Conservation (phyloP, 2,329 filamentous ascomycete genomes). For the Aspergillus eucalypticola region DNA sequence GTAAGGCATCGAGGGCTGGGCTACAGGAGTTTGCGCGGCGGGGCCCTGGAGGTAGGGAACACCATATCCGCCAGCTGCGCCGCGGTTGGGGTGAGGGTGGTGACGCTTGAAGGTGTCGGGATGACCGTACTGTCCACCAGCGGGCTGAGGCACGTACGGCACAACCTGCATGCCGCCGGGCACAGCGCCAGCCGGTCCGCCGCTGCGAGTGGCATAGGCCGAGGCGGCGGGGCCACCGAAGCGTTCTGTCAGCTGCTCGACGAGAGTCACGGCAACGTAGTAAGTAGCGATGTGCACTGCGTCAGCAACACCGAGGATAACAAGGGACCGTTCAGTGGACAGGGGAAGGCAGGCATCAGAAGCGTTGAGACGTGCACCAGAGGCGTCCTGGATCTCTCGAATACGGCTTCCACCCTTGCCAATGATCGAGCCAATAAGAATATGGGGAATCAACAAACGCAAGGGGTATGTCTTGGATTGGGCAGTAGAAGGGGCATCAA, state of each 20-base stretch:
- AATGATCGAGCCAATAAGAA: slow-evolving; percentile 97
- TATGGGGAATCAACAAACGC: slow-evolving; percentile 90
- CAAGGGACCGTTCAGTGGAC: slow-evolving; percentile 94
- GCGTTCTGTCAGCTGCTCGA: slow-evolving; percentile 94
- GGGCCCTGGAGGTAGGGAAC: slow-evolving; percentile 70
- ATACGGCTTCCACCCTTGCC: slow-evolving; percentile 95
- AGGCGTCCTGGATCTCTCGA: slow-evolving; percentile 97
- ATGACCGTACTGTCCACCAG: slow-evolving; percentile 87
- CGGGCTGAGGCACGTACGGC: slow-evolving; percentile 93
- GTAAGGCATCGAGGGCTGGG: slow-evolving; percentile 76
- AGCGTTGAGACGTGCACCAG: slow-evolving; percentile 91
- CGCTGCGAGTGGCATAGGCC: slow-evolving; percentile 94
- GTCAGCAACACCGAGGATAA: slow-evolving; percentile 96
- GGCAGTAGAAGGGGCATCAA: slow-evolving; percentile 82
- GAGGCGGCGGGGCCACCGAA: slow-evolving; percentile 95
- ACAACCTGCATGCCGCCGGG: slow-evolving; percentile 98
- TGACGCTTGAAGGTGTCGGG: slow-evolving; percentile 80
- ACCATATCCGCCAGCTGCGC: slow-evolving; percentile 71
- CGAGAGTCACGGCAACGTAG: slow-evolving; percentile 96
- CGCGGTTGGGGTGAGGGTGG: slow-evolving; percentile 71
- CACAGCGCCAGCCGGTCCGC: slow-evolving; percentile 87
- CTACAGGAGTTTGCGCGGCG: slow-evolving; percentile 52
- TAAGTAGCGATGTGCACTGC: slow-evolving; percentile 98
- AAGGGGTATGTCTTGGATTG: slow-evolving; percentile 98
- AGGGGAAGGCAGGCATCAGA: slow-evolving; percentile 92